Evolutionary conservation across 1,284 basidiomycete genomes (phyloP).

Genomic region (Mycocalia duriaeana): DNA sequence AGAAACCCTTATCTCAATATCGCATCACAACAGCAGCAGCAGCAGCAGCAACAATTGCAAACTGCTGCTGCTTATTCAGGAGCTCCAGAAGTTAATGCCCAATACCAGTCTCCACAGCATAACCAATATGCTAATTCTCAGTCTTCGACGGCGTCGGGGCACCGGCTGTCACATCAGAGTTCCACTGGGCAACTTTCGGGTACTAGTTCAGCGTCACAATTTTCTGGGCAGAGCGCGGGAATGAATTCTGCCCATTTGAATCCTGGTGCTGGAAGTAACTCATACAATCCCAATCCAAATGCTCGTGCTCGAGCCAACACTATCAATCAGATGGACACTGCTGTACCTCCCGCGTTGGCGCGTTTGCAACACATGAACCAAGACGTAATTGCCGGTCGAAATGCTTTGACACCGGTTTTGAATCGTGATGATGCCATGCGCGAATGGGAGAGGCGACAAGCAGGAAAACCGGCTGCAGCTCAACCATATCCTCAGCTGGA

Average conservation of each 20-base stretch:
- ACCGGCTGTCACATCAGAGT: conserved; percentile 42
- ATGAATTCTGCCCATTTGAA: conserved; percentile 39
- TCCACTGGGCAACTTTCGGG: conserved; percentile 45
- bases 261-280: conserved; percentile 49
- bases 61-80: conserved; percentile 26
- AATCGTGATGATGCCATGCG: conserved; percentile 87
- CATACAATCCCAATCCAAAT: conserved; percentile 62
- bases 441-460: conserved; percentile 83
- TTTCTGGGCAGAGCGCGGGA: conserved; percentile 32
- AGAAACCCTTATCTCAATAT: conserved; percentile 70
- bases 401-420: conserved; percentile 81
- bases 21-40: conserved; percentile 31
- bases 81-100: conserved; percentile 20
- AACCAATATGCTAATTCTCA: conserved; percentile 32
- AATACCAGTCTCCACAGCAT: conserved; percentile 29
- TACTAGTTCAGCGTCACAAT: conserved; percentile 37
- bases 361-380: conserved; percentile 85
- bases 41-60: conserved; percentile 17
- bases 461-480: conserved; percentile 58
- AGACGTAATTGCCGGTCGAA: conserved; percentile 77
- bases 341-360: conserved; percentile 89
- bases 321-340: conserved; percentile 82
- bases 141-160: conserved; percentile 24
- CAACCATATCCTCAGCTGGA: conserved; percentile 85
- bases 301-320: conserved; percentile 80